Base-by-base conservation (phyloP, 2,329 filamentous ascomycete genomes). In the Diplodia scrobiculata region DNA sequence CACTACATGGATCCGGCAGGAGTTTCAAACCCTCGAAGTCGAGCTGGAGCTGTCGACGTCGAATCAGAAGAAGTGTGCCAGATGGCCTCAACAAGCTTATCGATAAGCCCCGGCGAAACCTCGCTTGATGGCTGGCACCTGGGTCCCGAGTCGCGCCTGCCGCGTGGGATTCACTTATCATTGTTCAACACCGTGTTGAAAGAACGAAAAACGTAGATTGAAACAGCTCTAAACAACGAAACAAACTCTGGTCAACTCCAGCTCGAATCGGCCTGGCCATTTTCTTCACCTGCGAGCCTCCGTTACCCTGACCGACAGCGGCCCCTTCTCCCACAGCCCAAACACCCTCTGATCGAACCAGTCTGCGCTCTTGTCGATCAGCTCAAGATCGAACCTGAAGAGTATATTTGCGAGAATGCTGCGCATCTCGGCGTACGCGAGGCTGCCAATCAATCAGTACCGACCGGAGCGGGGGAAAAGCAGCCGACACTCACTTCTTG, bases 321-420 rank as follows among this genome's bases (percentile, higher is more conserved):
- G 48, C 3, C 68, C 67, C 66, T 78, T 79, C 41, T 74, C 71
- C 75, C 75, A 79, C 5, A 78, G 64, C 45, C 68, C 69, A 66
- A 71, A 77, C 9, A 72, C 67, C 34, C 72, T 71, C 67, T 78
- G 75, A 6, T 54, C 52, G 34, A 78, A 68, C 80, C 81, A 84
- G 63, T 83, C 75, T 0, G 70, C 51, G 48, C 75, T 69, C 41
- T 67, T 55, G 11, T 71, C 63, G 13, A 71, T 67, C 29, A 77
- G 68, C 66, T 76, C 71, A 25, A 79, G 60, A 68, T 82, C 77
- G 65, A 81, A 82, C 1, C 72, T 71, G 70, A 72, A 81, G 3
- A 81, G 36, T 36, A 81, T 47, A 66, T 77, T 77, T 2, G 79
- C 73, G 21, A 82, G 66, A 2, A 79, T 75, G 2, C 81, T 51